phyloP scores from a whole-genome alignment of 257 asterid species.

The Eustoma russellianum region DNA sequence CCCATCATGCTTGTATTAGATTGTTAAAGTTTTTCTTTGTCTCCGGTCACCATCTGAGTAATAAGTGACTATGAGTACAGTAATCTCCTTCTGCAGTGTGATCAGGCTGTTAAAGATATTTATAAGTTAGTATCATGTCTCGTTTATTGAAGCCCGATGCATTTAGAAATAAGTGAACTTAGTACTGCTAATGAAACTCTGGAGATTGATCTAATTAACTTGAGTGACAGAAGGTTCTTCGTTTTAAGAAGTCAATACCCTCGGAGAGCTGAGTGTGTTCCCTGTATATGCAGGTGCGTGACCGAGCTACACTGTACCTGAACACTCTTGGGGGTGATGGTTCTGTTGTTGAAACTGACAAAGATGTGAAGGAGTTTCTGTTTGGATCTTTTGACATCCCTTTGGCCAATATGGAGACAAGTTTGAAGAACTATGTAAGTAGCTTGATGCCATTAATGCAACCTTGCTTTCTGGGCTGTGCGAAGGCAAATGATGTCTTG shows the following conservation, averaged over 20 bases:
- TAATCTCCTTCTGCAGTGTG: no score
- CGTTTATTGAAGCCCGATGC: no score
- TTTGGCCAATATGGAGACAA: constrained; percentile 69
- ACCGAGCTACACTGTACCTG: constrained; percentile 96
- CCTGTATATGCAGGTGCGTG: constrained; percentile 67
- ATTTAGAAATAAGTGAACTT: no score
- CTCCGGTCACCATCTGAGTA: no score
- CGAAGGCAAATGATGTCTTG: constrained; percentile 1
- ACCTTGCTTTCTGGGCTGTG: constrained; percentile 4
- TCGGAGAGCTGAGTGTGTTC: background rate
- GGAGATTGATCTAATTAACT: no score
- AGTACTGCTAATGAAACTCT: no score
- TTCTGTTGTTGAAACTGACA: constrained; percentile 78
- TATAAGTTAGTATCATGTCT: no score
- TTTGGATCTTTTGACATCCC: constrained; percentile 89
- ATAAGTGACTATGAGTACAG: no score
- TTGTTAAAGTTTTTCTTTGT: no score
- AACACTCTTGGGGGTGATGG: constrained; percentile 93
- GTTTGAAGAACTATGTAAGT: constrained; percentile 86
- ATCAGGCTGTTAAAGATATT: no score
- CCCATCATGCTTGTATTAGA: no score
- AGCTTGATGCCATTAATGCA: constrained; percentile 5
- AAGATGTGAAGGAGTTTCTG: constrained; percentile 74
- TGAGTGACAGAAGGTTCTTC: no score
- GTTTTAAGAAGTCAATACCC: background rate